Evolutionary conservation across 805 yeast genomes (phyloP), one percentile per base, ranked within the genome.

Genomic region (Yarrowia deformans): DNA sequence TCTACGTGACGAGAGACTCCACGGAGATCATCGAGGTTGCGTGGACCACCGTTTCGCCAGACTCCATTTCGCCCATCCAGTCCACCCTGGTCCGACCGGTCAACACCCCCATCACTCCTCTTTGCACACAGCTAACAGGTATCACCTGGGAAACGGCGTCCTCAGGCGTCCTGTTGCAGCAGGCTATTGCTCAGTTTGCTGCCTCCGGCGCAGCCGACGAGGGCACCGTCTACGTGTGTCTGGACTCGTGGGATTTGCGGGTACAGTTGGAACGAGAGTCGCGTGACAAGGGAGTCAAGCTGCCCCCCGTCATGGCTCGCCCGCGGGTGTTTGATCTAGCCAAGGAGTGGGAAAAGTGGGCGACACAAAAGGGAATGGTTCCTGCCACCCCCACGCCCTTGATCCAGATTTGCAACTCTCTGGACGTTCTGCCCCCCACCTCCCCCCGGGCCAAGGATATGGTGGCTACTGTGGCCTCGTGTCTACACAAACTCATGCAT

Each of bases 231-330:
- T 85, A 92, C 72, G 88, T 92, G 61, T 84, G 92, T 0, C 81
- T 86, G 71, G 86, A 87, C 74, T 82, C 89, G 12, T 87, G 89
- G 88, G 88, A 88, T 74, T 80, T 93, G 60, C 83, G 93, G 70
- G 93, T 93, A 60, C 89, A 88, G 74, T 79, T 93, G 43, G 89
- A 90, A 13, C 83, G 96, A 60, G 97, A 92, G 76, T 91, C 97
- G 8, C 82, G 91, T 49, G 97, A 91, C 75, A 87, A 89, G 75
- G 84, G 86, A 12, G 87, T 90, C 69, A 84, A 82, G 5, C 82
- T 93, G 69, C 97, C 97, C 0, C 82, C 85, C 5, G 91, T 89
- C 76, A 79, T 93, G 70, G 91, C 88, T 76, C 88, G 88, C 72
- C 90, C 97, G 2, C 82, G 88, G 54, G 84, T 89, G 32, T 92